phyloP scores from a whole-genome alignment of 331 rosid genomes.

The Phaseolus coccineus region DNA sequence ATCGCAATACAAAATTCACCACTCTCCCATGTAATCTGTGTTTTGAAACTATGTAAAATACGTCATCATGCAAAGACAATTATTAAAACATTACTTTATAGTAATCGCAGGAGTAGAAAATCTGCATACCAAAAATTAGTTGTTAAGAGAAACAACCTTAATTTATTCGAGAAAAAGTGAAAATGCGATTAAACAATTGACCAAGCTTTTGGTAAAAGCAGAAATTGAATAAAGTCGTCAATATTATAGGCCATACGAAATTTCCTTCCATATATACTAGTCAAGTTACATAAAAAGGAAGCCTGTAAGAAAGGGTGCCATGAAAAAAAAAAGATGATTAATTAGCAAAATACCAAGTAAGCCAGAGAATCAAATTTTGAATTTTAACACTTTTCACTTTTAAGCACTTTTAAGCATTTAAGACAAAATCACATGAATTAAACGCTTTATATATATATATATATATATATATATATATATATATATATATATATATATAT shows the following conservation, averaged over 20 bases:
- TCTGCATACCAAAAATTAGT: neutral
- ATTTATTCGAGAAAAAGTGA: neutral
- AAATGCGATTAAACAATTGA: conserved; percentile 26
- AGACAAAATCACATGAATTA: neutral
- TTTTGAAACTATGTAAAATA: neutral
- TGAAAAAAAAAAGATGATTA: neutral
- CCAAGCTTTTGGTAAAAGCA: conserved; percentile 24
- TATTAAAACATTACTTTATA: neutral
- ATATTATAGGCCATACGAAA: conserved; percentile 25
- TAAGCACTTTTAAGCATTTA: neutral
- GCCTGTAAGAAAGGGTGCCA: conserved; percentile 24
- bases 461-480: no score
- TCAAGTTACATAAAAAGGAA: conserved; percentile 39
- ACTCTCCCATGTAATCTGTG: neutral
- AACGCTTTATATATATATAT: neutral
- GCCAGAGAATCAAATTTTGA: conserved; percentile 37
- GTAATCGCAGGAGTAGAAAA: neutral
- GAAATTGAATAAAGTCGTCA: conserved; percentile 34
- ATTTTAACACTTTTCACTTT: neutral
- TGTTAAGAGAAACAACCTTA: conserved; percentile 17
- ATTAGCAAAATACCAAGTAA: neutral
- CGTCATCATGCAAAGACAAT: neutral
- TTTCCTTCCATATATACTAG: conserved; percentile 31
- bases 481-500: no score
- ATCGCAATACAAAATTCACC: neutral